Percentiles rank a stretch among this genome's conserved stretches.
phyloP scores from a whole-genome alignment of 2,329 filamentous ascomycete genomes.

The Chaetomiaceae sp. region DNA sequence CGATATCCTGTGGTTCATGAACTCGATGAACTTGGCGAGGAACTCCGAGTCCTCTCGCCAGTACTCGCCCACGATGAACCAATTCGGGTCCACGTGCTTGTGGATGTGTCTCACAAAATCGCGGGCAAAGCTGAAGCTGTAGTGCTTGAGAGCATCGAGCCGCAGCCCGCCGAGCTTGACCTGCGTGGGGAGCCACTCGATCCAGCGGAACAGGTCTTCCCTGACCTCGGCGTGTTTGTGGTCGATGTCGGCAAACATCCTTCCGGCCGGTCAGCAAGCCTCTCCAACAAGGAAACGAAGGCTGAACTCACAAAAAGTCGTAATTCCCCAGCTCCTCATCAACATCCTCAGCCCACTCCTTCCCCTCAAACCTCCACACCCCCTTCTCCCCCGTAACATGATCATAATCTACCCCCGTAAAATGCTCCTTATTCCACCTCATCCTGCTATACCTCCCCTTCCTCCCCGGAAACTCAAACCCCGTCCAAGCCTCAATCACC shows the following conservation, averaged over 20 bases:
- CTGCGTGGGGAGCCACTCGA: slow-evolving; percentile 31
- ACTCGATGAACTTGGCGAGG: slow-evolving; percentile 53
- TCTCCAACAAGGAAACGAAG: background rate
- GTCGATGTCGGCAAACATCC: slow-evolving; percentile 36
- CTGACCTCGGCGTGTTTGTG: slow-evolving; percentile 32
- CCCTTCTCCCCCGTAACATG: slow-evolving; percentile 50
- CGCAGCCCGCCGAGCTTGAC: slow-evolving; percentile 32
- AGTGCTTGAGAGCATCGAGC: slow-evolving; percentile 36
- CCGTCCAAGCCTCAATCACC: slow-evolving; percentile 65
- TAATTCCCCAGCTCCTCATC: slow-evolving; percentile 59
- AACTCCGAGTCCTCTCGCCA: slow-evolving; percentile 57
- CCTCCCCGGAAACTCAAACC: slow-evolving; percentile 61
- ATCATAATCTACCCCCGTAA: slow-evolving; percentile 65
- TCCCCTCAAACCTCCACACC: slow-evolving; percentile 61
- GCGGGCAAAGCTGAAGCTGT: slow-evolving; percentile 31
- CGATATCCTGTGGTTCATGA: slow-evolving; percentile 50
- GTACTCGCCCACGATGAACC: slow-evolving; percentile 67
- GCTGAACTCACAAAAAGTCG: slow-evolving; percentile 35
- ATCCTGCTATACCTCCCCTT: slow-evolving; percentile 54
- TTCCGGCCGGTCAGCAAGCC: slow-evolving; percentile 7
- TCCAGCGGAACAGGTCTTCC: slow-evolving; percentile 32
- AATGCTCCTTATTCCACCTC: slow-evolving; percentile 65
- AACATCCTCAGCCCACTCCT: slow-evolving; percentile 58
- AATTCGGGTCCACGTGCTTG: slow-evolving; percentile 40
- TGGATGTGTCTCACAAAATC: slow-evolving; percentile 29